Conservation (phyloP, 331 rosid genomes). For the Malus hybrid region DNA sequence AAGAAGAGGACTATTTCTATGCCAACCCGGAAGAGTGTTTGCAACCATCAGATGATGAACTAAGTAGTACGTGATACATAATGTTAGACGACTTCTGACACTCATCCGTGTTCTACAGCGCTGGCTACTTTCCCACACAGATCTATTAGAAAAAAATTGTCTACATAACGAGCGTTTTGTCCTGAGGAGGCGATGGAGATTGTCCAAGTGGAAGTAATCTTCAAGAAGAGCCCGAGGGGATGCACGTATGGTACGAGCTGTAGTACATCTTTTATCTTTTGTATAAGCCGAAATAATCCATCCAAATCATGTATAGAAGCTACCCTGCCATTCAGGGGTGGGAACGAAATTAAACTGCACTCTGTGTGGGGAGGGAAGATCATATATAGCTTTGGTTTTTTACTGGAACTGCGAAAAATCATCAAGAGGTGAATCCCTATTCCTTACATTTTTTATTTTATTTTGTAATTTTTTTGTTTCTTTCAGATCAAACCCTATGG, state of each 20-base stretch:
- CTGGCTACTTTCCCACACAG: constrained; percentile 36
- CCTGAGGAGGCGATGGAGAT: constrained; percentile 35
- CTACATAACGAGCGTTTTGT: constrained; percentile 32
- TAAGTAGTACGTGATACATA: constrained; percentile 45
- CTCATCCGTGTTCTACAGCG: constrained; percentile 34
- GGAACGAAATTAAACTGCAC: constrained; percentile 42
- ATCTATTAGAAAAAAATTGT: constrained; percentile 23
- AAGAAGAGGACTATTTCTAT: constrained; percentile 87
- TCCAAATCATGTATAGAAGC: constrained; percentile 72
- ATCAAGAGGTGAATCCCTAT: constrained; percentile 29
- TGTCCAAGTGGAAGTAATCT: constrained; percentile 24
- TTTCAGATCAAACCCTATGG: constrained; percentile 7
- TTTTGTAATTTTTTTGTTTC: constrained; percentile 17
- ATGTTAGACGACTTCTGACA: constrained; percentile 21
- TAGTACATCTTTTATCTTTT: constrained; percentile 31
- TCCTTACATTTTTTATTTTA: constrained; percentile 14
- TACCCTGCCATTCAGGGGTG: constrained; percentile 85
- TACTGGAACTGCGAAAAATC: constrained; percentile 32
- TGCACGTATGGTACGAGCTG: constrained; percentile 29
- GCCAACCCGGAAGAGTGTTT: constrained; percentile 84
- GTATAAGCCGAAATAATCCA: constrained; percentile 49
- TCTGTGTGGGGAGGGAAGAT: constrained; percentile 46
- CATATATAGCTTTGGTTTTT: constrained; percentile 34
- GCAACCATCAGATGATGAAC: constrained; percentile 28
- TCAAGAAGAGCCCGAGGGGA: constrained; percentile 24